Percentiles rank a stretch among this genome's conserved stretches.
These are phyloP conservation scores for Kernera saxatilis DNA, from an alignment of 345 rosid species.

Conservation along the genomic window DNA sequence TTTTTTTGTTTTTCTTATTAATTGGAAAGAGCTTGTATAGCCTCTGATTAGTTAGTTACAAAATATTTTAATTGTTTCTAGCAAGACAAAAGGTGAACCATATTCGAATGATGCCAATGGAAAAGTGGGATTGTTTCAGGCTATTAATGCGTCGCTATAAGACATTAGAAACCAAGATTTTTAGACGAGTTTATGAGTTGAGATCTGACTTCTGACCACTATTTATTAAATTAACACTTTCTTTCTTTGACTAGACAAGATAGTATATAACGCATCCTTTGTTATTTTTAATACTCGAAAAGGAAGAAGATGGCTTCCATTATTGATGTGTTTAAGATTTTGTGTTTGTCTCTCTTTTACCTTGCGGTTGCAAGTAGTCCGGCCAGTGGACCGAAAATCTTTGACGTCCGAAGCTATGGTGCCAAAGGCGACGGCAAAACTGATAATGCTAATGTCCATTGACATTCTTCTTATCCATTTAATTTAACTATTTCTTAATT, in stretches of 20 bases:
- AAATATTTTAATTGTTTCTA: not conserved
- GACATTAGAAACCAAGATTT: not conserved
- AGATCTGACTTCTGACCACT: not conserved
- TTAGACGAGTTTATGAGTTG: not conserved
- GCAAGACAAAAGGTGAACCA: not conserved
- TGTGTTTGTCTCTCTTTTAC: not conserved
- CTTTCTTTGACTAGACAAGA: not conserved
- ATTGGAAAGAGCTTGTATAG: not conserved
- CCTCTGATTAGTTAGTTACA: not conserved
- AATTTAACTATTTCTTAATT: not conserved
- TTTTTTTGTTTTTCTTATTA: not conserved
- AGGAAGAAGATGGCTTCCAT: not conserved
- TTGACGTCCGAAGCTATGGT: not conserved
- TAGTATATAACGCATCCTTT: not conserved
- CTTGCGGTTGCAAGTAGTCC: not conserved
- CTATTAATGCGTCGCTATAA: not conserved
- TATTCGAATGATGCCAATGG: not conserved
- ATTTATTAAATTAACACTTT: not conserved
- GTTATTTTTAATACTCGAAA: not conserved
- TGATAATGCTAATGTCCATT: not conserved
- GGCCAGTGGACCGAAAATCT: not conserved
- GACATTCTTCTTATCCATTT: not conserved
- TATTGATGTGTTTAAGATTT: not conserved
- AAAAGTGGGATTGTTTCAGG: not conserved
- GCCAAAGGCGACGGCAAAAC: constrained; percentile 6